These are phyloP conservation scores for Naganishia liquefaciens DNA, from an alignment of 1,284 basidiomycete species.

Conservation along the genomic window DNA sequence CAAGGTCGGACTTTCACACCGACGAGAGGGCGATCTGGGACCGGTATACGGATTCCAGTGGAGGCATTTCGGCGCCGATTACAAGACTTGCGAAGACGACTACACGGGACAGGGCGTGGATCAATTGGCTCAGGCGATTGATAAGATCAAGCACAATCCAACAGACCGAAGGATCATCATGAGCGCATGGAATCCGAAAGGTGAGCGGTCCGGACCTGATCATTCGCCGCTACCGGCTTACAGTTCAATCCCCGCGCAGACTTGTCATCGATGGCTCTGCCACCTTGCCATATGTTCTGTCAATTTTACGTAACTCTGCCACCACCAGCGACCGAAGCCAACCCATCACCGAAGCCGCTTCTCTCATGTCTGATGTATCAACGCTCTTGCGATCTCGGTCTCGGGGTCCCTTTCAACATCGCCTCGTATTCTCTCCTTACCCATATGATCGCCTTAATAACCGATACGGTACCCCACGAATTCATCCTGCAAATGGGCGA, in stretches of 20 bases:
- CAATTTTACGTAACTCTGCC: conserved; percentile 95
- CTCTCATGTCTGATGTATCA: conserved; percentile 98
- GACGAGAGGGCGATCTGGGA: conserved; percentile 89
- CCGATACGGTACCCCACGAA: conserved; percentile 80
- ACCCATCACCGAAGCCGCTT: conserved; percentile 60
- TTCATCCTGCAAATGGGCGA: conserved; percentile 93
- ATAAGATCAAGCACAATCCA: conserved; percentile 89
- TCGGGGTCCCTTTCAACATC: conserved; percentile 98
- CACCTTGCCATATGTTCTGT: conserved; percentile 97
- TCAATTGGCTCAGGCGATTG: conserved; percentile 82
- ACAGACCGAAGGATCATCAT: conserved; percentile 95
- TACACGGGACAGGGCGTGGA: conserved; percentile 91
- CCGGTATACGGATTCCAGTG: conserved; percentile 99
- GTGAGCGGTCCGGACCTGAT: conserved; percentile 56
- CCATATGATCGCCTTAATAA: conserved; percentile 93
- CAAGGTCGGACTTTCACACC: conserved; percentile 73
- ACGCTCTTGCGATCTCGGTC: conserved; percentile 92
- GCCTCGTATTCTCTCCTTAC: conserved; percentile 95
- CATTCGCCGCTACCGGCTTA: not conserved
- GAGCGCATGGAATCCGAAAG: conserved; percentile 96
- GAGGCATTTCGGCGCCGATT: conserved; percentile 94
- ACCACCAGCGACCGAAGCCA: conserved; percentile 52
- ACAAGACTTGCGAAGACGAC: conserved; percentile 75
- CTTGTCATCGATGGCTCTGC: conserved; percentile 89
- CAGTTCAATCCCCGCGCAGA: conserved; percentile 58